Base-by-base conservation (phyloP, 1,139 yeast species). In the Hanseniaspora uvarum region DNA sequence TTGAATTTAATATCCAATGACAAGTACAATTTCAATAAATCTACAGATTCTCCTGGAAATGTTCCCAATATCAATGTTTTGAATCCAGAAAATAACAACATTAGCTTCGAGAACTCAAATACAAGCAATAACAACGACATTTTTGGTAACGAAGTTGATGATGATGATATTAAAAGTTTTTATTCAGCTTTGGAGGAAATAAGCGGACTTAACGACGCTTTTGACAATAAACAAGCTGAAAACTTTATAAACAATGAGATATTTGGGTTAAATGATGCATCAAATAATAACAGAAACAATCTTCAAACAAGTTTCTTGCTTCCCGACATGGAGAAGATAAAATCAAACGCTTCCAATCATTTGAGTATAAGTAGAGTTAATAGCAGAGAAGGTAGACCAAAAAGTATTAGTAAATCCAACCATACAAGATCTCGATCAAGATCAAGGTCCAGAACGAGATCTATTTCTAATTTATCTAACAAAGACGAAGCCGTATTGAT, bases 101-200 rank as follows among this genome's bases (percentile, higher is more conserved):
- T 26, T 2, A 16, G 28, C 7, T n/a, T 12, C 2, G 12, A 30
- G 5, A 23, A 23, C 16, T 38, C 41, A 38, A 19, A 38, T 14
- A 21, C 41, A 21, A 38, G 41, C 28, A 31, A 31, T 12, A 12
- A 31, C 24, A 18, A 36, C 3, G 21, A 36, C 24, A 36, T 18
- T 12, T 19, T 21, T 4, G 24, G 14, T 11, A 30, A 23, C 5
- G 52, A 48, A 2, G 40, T 12, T 16, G 37, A 34, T 2, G 46
- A 41, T 16, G 53, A 50, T 28, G 53, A 50, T 8, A 43, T 50
- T 23, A 34, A 37, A n/a, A 50, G 53, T 18, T 50, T 50, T 41
- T 50, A 50, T 14, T 43, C 53, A 19, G 53, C 49, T 2, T 37
- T 50, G 31, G 48, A 39, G 5, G 53, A 50, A 21, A 19, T 24